Conservation (phyloP, 2,329 filamentous ascomycete genomes). For the Nemania diffusa region DNA sequence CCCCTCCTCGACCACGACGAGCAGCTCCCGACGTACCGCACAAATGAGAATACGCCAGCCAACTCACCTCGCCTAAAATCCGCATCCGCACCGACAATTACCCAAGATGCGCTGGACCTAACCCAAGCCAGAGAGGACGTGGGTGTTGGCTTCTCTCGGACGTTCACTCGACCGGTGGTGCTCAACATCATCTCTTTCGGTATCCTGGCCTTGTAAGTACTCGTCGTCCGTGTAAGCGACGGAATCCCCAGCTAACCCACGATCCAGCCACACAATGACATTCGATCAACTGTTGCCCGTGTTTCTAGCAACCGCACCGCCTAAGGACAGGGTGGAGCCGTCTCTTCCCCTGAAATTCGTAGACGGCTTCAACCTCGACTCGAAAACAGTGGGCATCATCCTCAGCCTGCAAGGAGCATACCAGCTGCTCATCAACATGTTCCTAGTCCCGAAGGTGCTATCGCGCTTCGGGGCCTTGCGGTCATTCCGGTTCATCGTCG, state of each 20-base stretch:
- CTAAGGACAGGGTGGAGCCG: constrained; percentile 59
- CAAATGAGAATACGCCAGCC: constrained; percentile 64
- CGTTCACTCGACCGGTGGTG: constrained; percentile 86
- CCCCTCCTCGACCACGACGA: constrained; percentile 71
- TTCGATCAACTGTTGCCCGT: constrained; percentile 95
- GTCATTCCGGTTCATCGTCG: constrained; percentile 82
- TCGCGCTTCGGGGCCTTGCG: constrained; percentile 79
- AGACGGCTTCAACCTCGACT: constrained; percentile 84
- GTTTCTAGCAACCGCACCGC: constrained; percentile 78
- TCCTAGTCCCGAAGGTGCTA: constrained; percentile 84
- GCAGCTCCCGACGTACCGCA: constrained; percentile 75
- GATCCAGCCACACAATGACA: constrained; percentile 87
- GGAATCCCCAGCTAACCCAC: constrained; percentile 39
- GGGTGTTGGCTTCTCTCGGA: constrained; percentile 58
- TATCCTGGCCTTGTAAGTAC: constrained; percentile 90
- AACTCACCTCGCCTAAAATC: constrained; percentile 53
- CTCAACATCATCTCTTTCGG: constrained; percentile 91
- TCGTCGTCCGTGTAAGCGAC: constrained; percentile 11
- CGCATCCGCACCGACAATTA: constrained; percentile 44
- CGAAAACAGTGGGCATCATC: constrained; percentile 86
- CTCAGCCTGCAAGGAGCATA: constrained; percentile 89
- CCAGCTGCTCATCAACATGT: constrained; percentile 85
- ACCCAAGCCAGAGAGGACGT: constrained; percentile 42
- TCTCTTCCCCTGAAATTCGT: constrained; percentile 87
- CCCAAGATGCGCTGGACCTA: constrained; percentile 53